Base-by-base conservation (phyloP, 345 rosid genomes). In the Lepidium sativum region DNA sequence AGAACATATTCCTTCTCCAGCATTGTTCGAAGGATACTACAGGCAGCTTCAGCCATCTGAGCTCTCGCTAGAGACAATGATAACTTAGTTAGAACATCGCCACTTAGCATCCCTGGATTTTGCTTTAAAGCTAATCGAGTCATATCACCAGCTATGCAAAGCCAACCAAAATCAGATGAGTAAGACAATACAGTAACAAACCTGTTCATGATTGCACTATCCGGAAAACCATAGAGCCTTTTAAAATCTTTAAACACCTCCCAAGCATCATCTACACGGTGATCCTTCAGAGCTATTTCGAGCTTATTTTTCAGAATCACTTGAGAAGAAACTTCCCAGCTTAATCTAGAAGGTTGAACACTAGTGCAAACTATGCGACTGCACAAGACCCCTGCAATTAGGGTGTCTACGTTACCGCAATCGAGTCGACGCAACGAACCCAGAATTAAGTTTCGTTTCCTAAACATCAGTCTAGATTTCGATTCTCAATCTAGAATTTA, bases 51-150 rank as follows among this genome's bases (percentile, higher is more conserved):
- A 32, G 82, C 80, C 90, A 82, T 72, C 71, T 83, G 80, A 33
- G 87, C 86, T 82, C 97, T 84, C 16, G 86, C 90, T 54, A 87
- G 65, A 60, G 87, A 81, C 51, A 94, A 76, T 1, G 76, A 69
- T 20, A 90, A 69, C 75, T 82, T 87, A 7, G 76, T 75, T 31
- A 90, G 54, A 32, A 77, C 61, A 35, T 81, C 86, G 1, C 37
- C 33, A 55, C 69, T 69, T 23, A 86, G 44, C 51, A 77, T 54
- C 48, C 44, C 55, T 0, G 88, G 47, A 45, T 79, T 86, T 48
- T 78, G 84, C 59, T 81, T 79, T 72, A 72, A 55, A 55, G 75
- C 49, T 13, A 63, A 12, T 20, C 78, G 52, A 55, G 77, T 87
- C 59, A 90, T 52, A 59, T 81, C 80, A 54, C 47, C 49, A 14